Conservation (phyloP, 2,329 filamentous ascomycete genomes). For the Aspergillus sp. region DNA sequence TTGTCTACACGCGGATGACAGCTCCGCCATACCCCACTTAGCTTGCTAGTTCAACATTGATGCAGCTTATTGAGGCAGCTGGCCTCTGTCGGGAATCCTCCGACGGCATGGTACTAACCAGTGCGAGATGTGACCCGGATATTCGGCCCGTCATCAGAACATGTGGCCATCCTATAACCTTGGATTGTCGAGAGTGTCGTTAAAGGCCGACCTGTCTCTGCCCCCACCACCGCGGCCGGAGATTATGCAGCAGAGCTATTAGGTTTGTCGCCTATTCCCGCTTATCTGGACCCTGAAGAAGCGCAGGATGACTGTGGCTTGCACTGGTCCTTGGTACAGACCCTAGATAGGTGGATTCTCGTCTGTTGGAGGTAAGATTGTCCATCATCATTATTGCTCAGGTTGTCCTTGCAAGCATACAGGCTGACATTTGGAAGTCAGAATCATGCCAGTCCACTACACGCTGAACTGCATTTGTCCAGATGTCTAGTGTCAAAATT, state of each 20-base stretch:
- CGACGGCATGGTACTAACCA: constrained; percentile 7
- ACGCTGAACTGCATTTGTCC: too few species aligned
- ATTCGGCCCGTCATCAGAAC: constrained; percentile 47
- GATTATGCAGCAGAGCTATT: constrained; percentile 46
- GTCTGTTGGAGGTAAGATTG: too few species aligned
- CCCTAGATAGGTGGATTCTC: constrained; percentile 24
- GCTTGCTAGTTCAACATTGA: constrained; percentile 23
- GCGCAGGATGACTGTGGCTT: constrained; percentile 35
- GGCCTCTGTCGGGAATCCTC: constrained; percentile 18
- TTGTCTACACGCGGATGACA: constrained; percentile 45
- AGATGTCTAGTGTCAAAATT: too few species aligned
- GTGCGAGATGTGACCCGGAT: constrained; percentile 21
- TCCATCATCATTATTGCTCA: too few species aligned
- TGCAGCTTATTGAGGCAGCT: constrained; percentile 48
- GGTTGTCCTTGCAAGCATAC: too few species aligned
- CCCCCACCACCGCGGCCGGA: constrained; percentile 30
- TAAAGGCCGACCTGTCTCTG: constrained; percentile 25
- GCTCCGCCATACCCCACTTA: constrained; percentile 43
- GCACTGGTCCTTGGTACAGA: constrained; percentile 29
- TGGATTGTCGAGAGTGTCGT: constrained; percentile 44
- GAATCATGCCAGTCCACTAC: too few species aligned
- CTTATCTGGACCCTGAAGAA: constrained; percentile 44
- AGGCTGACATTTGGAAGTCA: too few species aligned
- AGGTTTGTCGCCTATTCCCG: constrained; percentile 44
- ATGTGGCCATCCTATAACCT: constrained; percentile 52